Percentiles rank a stretch among this genome's conserved stretches.
These are phyloP conservation scores for Neonothopanus nambi DNA, from an alignment of 1,284 basidiomycete species.

Conservation along the genomic window DNA sequence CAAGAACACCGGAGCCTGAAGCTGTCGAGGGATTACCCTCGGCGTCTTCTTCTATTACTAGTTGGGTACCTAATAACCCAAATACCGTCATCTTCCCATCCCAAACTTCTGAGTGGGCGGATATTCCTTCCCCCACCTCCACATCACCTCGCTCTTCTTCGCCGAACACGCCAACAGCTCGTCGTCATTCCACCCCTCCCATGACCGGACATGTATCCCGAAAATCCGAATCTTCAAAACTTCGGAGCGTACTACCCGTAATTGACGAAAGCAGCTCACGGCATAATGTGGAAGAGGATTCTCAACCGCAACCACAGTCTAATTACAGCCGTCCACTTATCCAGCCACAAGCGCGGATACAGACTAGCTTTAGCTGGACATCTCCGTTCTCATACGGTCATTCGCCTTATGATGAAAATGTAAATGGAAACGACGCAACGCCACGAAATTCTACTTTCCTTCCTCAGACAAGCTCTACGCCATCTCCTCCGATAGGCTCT, in stretches of 20 bases:
- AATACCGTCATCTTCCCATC: slow-evolving; percentile 38
- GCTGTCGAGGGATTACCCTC: slow-evolving; percentile 30
- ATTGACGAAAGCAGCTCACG: slow-evolving; percentile 57
- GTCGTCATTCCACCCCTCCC: slow-evolving; percentile 53
- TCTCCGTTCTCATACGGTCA: slow-evolving; percentile 49
- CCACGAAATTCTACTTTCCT: slow-evolving; percentile 48
- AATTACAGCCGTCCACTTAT: slow-evolving; percentile 17
- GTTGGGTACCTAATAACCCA: slow-evolving; percentile 30
- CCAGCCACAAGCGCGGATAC: slow-evolving; percentile 24
- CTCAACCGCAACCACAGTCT: slow-evolving; percentile 1
- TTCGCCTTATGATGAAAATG: slow-evolving; percentile 34
- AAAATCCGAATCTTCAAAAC: slow-evolving; percentile 62
- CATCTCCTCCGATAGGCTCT: slow-evolving; percentile 25
- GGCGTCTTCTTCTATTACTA: slow-evolving; percentile 30
- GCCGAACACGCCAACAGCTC: slow-evolving; percentile 36
- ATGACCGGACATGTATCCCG: slow-evolving; percentile 39
- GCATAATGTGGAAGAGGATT: slow-evolving; percentile 28
- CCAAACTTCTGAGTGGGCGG: slow-evolving; percentile 53
- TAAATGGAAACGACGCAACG: slow-evolving; percentile 42
- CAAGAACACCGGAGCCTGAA: slow-evolving; percentile 44
- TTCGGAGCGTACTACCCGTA: slow-evolving; percentile 62
- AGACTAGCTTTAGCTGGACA: slow-evolving; percentile 19
- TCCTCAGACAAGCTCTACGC: slow-evolving; percentile 22
- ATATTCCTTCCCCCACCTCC: slow-evolving; percentile 40
- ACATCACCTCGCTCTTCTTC: slow-evolving; percentile 50